phyloP scores from a whole-genome alignment of 2,329 filamentous ascomycete species.

The Cercospora sp. region DNA sequence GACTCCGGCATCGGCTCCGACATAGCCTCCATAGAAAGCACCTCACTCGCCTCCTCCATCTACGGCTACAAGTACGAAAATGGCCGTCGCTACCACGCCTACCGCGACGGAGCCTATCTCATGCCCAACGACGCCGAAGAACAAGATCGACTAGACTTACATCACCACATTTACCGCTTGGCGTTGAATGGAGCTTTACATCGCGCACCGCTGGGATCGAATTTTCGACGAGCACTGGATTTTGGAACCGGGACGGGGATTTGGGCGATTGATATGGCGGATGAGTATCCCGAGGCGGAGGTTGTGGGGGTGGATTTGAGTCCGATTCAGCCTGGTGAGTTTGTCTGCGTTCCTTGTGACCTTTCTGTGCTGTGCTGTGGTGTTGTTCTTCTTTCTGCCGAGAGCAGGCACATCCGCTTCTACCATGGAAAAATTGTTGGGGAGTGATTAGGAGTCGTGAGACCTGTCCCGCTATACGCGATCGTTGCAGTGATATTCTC shows the following conservation, averaged over 20 bases:
- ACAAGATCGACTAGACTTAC: slow-evolving; percentile 31
- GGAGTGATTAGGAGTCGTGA: too few relatives aligned
- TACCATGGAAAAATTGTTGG: too few relatives aligned
- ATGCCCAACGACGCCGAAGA: slow-evolving; percentile 32
- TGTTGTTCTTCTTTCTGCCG: not conserved
- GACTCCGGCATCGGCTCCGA: slow-evolving; percentile 19
- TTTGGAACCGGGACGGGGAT: slow-evolving; percentile 32
- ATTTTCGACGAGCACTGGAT: slow-evolving; percentile 16
- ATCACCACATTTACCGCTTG: slow-evolving; percentile 23
- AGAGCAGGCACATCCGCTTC: too few relatives aligned
- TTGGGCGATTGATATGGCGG: slow-evolving; percentile 40
- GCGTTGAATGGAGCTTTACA: slow-evolving; percentile 18
- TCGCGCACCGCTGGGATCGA: slow-evolving; percentile 8
- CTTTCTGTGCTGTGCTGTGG: not conserved
- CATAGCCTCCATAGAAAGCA: slow-evolving; percentile 14
- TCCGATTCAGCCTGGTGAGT: slow-evolving; percentile 32
- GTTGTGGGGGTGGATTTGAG: slow-evolving; percentile 32
- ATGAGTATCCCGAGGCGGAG: slow-evolving; percentile 27
- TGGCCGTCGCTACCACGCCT: slow-evolving; percentile 26
- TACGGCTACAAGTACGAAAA: slow-evolving; percentile 22
- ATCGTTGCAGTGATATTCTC: too few relatives aligned
- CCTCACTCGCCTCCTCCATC: slow-evolving; percentile 21
- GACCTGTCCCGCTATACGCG: too few relatives aligned
- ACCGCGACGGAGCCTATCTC: slow-evolving; percentile 25
- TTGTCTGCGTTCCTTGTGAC: slow-evolving; percentile 28